phyloP scores from a whole-genome alignment of 2,329 filamentous ascomycete genomes.

The Exserohilum turcica region DNA sequence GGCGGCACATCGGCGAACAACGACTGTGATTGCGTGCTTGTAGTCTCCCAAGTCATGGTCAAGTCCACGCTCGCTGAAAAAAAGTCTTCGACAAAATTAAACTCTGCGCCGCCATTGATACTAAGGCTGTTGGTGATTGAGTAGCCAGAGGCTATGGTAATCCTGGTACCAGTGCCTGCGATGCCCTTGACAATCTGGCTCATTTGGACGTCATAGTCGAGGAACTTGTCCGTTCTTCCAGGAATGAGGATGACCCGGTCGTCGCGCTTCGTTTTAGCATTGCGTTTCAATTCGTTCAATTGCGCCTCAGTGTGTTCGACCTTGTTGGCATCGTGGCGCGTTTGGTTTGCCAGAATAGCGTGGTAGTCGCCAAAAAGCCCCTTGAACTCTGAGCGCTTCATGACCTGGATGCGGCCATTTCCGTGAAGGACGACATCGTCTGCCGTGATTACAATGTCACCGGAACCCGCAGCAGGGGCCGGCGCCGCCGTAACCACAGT shows the following conservation, averaged over 20 bases:
- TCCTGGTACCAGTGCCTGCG: conserved; percentile 20
- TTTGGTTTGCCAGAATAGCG: conserved; percentile 19
- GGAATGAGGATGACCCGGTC: conserved; percentile 26
- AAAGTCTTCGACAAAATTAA: conserved; percentile 35
- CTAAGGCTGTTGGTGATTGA: conserved; percentile 41
- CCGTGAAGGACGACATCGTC: conserved; percentile 38
- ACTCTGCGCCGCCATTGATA: conserved; percentile 22
- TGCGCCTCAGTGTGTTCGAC: conserved; percentile 14
- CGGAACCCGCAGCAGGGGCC: conserved; percentile 9
- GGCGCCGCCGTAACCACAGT: conserved; percentile 25
- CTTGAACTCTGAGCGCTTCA: conserved; percentile 31
- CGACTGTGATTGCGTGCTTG: conserved; percentile 30
- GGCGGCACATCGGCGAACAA: conserved; percentile 43
- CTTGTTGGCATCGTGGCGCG: conserved; percentile 21
- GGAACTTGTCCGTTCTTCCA: conserved; percentile 34
- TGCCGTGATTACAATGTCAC: conserved; percentile 18
- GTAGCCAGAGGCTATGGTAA: conserved; percentile 46
- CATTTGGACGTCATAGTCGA: conserved; percentile 50
- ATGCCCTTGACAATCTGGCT: conserved; percentile 44
- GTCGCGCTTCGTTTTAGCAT: conserved; percentile 23
- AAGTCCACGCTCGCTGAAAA: conserved; percentile 37
- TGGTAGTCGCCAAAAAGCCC: conserved; percentile 23
- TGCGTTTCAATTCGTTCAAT: not conserved
- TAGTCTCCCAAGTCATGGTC: conserved; percentile 40
- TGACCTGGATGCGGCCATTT: conserved; percentile 26